A percentile compares a stretch with the other conserved stretches of the same genome.
phyloP scores from a whole-genome alignment of 1,284 basidiomycete species.

The Calocybe gambosa region DNA sequence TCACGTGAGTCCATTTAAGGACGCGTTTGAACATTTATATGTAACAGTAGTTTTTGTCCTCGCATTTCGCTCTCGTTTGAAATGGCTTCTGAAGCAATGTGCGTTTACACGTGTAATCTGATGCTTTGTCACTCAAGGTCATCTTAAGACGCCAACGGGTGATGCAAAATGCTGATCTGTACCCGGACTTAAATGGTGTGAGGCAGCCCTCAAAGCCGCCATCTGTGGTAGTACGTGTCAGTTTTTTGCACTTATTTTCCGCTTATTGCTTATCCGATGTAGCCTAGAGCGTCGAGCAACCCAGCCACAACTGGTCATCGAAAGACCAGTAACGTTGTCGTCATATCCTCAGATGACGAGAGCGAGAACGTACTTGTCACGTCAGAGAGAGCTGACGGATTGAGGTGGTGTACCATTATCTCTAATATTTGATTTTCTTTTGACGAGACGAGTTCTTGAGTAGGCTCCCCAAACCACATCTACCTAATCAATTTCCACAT shows the following conservation, averaged over 20 bases:
- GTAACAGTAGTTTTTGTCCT: neutral
- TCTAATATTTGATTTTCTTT: no score
- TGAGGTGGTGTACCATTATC: no score
- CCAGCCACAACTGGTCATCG: conserved; percentile 1
- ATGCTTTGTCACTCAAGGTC: neutral
- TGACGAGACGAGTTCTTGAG: no score
- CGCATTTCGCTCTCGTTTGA: neutral
- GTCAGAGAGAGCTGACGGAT: neutral
- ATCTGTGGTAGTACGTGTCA: conserved; percentile 22
- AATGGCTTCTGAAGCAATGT: conserved; percentile 30
- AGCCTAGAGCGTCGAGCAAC: no score
- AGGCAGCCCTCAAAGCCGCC: conserved; percentile 16
- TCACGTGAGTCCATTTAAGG: conserved; percentile 9
- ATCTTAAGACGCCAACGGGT: conserved; percentile 23
- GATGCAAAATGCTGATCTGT: conserved; percentile 21
- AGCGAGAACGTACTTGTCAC: conserved; percentile 11
- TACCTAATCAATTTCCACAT: conserved; percentile 4
- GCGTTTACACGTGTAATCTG: conserved; percentile 1
- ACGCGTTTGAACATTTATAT: conserved; percentile 2
- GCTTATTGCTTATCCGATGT: neutral
- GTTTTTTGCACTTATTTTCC: neutral
- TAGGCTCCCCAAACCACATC: no score
- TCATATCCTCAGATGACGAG: conserved; percentile 29
- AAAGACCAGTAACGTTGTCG: conserved; percentile 14
- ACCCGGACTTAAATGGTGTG: conserved; percentile 23